These are phyloP conservation scores for Tetrastigma voinierianum DNA, from an alignment of 164 flowering plant species.

Conservation along the genomic window DNA sequence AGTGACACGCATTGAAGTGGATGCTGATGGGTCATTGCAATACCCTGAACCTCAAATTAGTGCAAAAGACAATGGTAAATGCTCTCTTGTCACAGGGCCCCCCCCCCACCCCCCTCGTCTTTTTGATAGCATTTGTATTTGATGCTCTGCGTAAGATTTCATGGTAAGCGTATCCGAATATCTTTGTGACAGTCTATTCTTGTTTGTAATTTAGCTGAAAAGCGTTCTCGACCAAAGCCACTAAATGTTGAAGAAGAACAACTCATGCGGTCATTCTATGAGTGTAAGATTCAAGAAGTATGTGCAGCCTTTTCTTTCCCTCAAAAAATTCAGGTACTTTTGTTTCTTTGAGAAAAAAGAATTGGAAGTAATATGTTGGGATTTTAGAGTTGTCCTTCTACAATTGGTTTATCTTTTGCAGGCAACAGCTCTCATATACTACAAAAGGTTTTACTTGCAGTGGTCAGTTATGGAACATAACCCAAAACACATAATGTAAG, in stretches of 20 bases:
- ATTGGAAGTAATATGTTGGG: background rate
- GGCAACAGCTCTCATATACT: constrained; percentile 92
- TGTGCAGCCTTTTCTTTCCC: constrained; percentile 92
- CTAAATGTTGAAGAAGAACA: constrained; percentile 83
- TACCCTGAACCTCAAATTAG: constrained; percentile 58
- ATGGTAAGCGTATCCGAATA: background rate
- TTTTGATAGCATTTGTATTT: background rate
- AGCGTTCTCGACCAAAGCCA: constrained; percentile 76
- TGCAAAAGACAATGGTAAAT: constrained; percentile 47
- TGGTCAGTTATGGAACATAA: constrained; percentile 99
- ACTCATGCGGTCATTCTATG: constrained; percentile 78
- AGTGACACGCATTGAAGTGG: constrained; percentile 77
- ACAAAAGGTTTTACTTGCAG: constrained; percentile 90
- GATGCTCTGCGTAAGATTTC: constrained; percentile 2
- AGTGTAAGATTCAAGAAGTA: constrained; percentile 89
- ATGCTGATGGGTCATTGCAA: constrained; percentile 71
- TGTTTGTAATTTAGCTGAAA: constrained; percentile 42
- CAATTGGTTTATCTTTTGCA: constrained; percentile 31
- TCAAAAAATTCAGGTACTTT: constrained; percentile 87
- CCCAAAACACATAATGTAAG: constrained; percentile 92
- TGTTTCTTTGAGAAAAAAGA: background rate
- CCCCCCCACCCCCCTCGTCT: background rate
- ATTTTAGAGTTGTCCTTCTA: background rate
- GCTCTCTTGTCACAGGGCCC: background rate
- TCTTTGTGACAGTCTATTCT: background rate